Evolutionary conservation across 768 basidiomycete species (phyloP).

Genomic region (Lyophyllum shimeji): DNA sequence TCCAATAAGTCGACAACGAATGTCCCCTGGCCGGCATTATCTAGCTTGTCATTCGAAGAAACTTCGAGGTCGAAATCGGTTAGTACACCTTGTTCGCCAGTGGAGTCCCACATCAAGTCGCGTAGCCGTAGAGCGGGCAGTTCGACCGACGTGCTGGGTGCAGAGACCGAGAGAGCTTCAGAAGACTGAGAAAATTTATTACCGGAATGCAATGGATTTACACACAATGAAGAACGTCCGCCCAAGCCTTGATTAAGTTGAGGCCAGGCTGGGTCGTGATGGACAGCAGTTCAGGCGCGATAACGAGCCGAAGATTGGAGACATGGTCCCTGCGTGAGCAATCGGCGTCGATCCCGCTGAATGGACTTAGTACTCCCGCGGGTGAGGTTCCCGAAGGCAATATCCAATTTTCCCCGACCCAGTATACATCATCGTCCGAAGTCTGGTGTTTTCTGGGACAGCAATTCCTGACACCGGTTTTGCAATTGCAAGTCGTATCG

Average conservation of each 20-base stretch:
- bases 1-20: slow-evolving; percentile 6
- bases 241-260: slow-evolving; percentile 15
- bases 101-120: slow-evolving; percentile 6
- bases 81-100: slow-evolving; percentile 3
- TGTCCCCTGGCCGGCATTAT: not conserved
- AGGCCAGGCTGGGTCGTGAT: slow-evolving; percentile 5
- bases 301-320: slow-evolving; percentile 1
- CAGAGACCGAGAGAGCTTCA: not conserved
- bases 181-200: not conserved
- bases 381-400: no score
- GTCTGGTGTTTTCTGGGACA: no score
- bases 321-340: not conserved
- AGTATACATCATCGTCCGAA: no score
- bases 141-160: not conserved
- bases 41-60: not conserved
- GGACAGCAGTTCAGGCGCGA: not conserved
- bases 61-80: slow-evolving; percentile 13
- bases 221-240: slow-evolving; percentile 8
- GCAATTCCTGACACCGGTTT: no score
- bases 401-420: no score
- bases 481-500: no score
- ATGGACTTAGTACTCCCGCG: no score
- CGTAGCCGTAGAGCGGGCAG: not conserved
- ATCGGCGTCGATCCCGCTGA: no score
- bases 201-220: not conserved